Evolutionary conservation across 306 rosid species (phyloP).

Genomic region (Lathyrus sativus): DNA sequence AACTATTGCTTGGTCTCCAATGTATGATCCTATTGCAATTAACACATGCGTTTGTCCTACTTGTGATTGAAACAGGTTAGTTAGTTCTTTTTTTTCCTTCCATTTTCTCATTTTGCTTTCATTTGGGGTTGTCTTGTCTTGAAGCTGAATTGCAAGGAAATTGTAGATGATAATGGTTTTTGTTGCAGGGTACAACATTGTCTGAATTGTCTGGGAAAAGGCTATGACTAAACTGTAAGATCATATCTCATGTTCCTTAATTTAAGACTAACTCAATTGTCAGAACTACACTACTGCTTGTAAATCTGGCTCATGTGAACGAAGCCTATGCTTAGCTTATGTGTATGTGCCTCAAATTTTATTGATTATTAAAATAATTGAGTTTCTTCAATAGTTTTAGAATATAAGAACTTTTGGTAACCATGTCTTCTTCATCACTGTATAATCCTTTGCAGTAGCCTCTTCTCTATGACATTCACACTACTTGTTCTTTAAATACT

Average conservation of each 20-base stretch:
- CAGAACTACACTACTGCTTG: too few relatives aligned
- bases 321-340: neutral
- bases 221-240: conserved; percentile 44
- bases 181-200: conserved; percentile 83
- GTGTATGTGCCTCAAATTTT: neutral
- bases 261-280: neutral
- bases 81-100: neutral
- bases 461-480: too few relatives aligned
- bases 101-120: neutral
- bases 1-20: conserved; percentile 77
- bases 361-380: neutral
- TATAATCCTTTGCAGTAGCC: too few relatives aligned
- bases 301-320: neutral
- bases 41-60: conserved; percentile 95
- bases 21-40: conserved; percentile 84
- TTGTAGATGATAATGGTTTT: conserved; percentile 33
- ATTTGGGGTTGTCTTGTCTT: neutral
- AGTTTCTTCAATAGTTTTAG: neutral
- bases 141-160: conserved; percentile 11
- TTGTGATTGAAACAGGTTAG: conserved; percentile 91
- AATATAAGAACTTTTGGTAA: too few relatives aligned
- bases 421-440: too few relatives aligned
- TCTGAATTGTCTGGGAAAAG: conserved; percentile 81
- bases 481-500: too few relatives aligned
- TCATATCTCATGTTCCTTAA: neutral